These are phyloP conservation scores for Coriaria nepalensis DNA, from an alignment of 306 rosid genomes.

Conservation along the genomic window DNA sequence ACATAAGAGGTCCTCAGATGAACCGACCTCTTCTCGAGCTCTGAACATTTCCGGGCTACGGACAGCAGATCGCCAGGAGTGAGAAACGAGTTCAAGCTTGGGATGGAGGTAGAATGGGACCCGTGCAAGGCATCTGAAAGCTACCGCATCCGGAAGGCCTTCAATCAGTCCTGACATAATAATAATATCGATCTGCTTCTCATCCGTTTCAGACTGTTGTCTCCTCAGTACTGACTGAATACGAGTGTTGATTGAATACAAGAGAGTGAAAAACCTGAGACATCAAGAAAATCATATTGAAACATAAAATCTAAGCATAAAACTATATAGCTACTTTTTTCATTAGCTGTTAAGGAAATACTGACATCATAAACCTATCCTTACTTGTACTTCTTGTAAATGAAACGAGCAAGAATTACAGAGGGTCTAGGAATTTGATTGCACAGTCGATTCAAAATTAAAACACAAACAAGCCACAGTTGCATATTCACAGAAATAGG, in stretches of 20 bases:
- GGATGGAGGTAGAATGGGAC: conserved; percentile 91
- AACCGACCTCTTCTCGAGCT: conserved; percentile 70
- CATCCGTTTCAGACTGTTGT: conserved; percentile 29
- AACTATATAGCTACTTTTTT: no score
- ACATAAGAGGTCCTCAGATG: conserved; percentile 70
- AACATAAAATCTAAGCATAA: not conserved
- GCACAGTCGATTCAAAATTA: no score
- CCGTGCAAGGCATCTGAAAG: conserved; percentile 84
- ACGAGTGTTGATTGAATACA: not conserved
- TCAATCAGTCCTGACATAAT: conserved; percentile 86
- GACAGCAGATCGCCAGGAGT: conserved; percentile 73
- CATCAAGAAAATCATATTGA: conserved; percentile 1
- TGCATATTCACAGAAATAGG: no score
- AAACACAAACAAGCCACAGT: no score
- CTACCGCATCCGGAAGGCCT: conserved; percentile 90
- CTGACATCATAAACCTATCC: no score
- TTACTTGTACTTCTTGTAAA: no score
- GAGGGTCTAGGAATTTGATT: no score
- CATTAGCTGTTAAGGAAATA: no score
- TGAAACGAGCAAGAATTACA: no score
- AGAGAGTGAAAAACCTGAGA: conserved; percentile 23
- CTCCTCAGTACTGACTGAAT: conserved; percentile 12
- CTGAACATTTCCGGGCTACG: conserved; percentile 66
- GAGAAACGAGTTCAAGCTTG: conserved; percentile 72
- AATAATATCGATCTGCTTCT: conserved; percentile 15